Evolutionary conservation across 805 yeast genomes (phyloP), one percentile per base, ranked within the genome.

Genomic region (Sugiyamaella floridensis): DNA sequence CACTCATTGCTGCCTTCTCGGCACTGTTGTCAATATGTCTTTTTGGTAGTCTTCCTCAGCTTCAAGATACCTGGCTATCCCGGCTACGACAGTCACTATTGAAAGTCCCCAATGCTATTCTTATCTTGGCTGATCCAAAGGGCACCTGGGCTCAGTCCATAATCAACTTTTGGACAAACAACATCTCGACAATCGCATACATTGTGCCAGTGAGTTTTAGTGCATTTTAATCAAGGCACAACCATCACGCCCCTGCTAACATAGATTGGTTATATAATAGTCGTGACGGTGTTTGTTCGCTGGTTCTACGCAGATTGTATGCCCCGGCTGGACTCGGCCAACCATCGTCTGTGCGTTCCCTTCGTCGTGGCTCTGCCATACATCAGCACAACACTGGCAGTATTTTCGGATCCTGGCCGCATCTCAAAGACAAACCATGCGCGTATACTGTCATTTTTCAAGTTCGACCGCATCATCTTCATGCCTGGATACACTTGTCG

Each of bases 381-480:
- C 44, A 54, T 61, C 11, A 49, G 63, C 16, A 50, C 65, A 28
- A 53, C 58, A 1, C 48, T 63, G 18, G 63, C 70, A 4, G 66
- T 65, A 12, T 58, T 64, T 42, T 63, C 74, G 4, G 69, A 71
- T 49, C 76, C 76, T 0, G 77, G 76, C 5, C 32, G n/a, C 4
- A 60, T 71, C 45, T 67, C 59, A 6, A 48, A 48, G 11, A 46
- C 52, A 4, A 67, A 66, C 52, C 67, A 65, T 43, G 45, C 49
- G 16, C 53, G 52, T 47, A 64, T 56, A 9, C 42, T 64, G 37
- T 46, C 43, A 8, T 41, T 52, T 34, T 75, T 71, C 58, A 59
- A 62, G 1, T 73, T 67, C 58, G 87, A 85, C 62, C 67, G 73
- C 19, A 63, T 85, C 40, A 72, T 85, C 19, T 85, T 76, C 65